Evolutionary conservation across 1,284 basidiomycete species (phyloP), one percentile per base, ranked within the genome.

Genomic region (Apiotrichum domesticum): DNA sequence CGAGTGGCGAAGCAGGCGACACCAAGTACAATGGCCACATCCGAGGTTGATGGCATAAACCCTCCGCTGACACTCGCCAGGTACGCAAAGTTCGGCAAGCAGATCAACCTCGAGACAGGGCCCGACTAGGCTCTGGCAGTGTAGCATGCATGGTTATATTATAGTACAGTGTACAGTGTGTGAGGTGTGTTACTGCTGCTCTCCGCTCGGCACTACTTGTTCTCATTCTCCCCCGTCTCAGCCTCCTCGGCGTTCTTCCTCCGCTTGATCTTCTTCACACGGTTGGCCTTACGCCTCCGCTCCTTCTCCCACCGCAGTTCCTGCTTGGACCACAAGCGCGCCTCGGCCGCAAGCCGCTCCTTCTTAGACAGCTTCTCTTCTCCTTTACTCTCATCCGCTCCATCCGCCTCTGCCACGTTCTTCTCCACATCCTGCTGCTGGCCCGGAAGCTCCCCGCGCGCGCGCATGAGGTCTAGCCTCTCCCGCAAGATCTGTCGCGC

Each of bases 51-150:
- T 21, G 21, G 21, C 21, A 21, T 21, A 21, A 21, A 21, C 21
- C 7, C 11, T 7, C 14, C 45, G 29, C 49, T 42, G 34, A 39
- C 40, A 49, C 59, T 3, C 13, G 43, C 21, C 50, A 78, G 76
- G 50, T 96, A 96, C 71, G 89, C 88, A 42, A 94, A 93, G 77
- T 96, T 97, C 70, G 93, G 93, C 35, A 85, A 83, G 53, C 88
- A 92, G 55, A 97, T 97, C 78, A 97, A 94, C 74, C 81, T 94
- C 54, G 90, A 94, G 72, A 77, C 74, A 3, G 69, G 66, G 21
- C 70, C 71, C 1, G 67, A 69, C 56, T 67, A 63, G 42, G 21
- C 21, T 21, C 21, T 21, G 21, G 21, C 21, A 40, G 42, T 51
- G 54, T 51, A 33, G 35, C 48, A 50, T 50, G 48, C 40, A 50